Evolutionary conservation across 345 rosid species (phyloP).

Genomic region (Dipteronia dyeriana): DNA sequence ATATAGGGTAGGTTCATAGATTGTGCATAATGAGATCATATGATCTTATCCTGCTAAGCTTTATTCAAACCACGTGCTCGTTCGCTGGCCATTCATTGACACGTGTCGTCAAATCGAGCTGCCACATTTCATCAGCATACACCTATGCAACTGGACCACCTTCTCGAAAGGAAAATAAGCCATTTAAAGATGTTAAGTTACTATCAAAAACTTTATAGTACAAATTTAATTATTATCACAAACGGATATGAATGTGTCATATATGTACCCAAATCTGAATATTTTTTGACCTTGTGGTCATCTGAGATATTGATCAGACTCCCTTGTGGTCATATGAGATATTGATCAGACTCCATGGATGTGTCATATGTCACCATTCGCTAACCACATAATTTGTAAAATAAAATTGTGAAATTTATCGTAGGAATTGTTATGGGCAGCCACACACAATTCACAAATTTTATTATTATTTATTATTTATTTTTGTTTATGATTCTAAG

Average conservation of each 20-base stretch:
- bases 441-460: too few relatives aligned
- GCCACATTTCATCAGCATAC: neutral
- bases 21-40: neutral
- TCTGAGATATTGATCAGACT: neutral
- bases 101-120: neutral
- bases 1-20: neutral
- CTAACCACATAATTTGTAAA: neutral
- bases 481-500: too few relatives aligned
- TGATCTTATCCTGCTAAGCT: neutral
- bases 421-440: too few relatives aligned
- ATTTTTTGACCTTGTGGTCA: neutral
- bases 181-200: neutral
- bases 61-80: slow-evolving; percentile 5
- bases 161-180: neutral
- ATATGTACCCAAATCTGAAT: neutral
- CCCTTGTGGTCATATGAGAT: too few relatives aligned
- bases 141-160: slow-evolving; percentile 5
- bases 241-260: neutral
- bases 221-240: neutral
- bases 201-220: neutral
- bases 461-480: too few relatives aligned
- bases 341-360: too few relatives aligned
- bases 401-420: too few relatives aligned
- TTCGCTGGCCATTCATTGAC: neutral
- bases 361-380: neutral